Base-by-base conservation (phyloP, 2,329 filamentous ascomycete genomes). In the Colletotrichum tabaci region DNA sequence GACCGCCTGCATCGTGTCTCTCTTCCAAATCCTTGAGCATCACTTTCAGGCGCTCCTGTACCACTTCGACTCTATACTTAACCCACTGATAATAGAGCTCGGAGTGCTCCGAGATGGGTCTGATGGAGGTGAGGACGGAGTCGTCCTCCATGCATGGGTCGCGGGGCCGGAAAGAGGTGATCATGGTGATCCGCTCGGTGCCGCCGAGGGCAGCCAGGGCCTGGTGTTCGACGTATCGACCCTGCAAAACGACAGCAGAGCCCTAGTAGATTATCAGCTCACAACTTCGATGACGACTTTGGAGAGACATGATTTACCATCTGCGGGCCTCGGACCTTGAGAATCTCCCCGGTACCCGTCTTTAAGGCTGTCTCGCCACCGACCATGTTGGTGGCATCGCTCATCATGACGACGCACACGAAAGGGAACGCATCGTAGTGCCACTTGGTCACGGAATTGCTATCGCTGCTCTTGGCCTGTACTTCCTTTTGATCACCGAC, bases 351-450 rank as follows among this genome's bases (percentile, higher is more conserved):
- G 30, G 83, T 62, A 13, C 66, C 86, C 1, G 83, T 89, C 47
- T 85, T 83, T n/a, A 92, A 78, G 2, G 87, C 89, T 0, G 90
- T 92, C 79, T 92, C 90, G 4, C 90, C 90, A 12, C 90, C 90
- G 15, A 90, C 80, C 90, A 92, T 92, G 47, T 83, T 82, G 0
- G 84, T 85, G 74, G 89, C 91, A 75, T 92, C 89, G 46, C 88
- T 90, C 38, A 92, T 84, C 89, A 92, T 92, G 9, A 87, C 84
- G n/a, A 92, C 90, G 74, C 89, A 92, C n/a, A 92, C 90, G 76
- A 92, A 92, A 0, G 90, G 89, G 76, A 90, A 92, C 76, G 87
- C 90, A 78, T 92, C 91, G 0, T 82, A 87, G 79, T 92, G 90
- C 90, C 90, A 92, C 47, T 86, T 88, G 40, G 92, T 86, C 30